Percentiles rank a stretch among this genome's conserved stretches.
Evolutionary conservation across 139 green algal species (phyloP).

Genomic region (Tetraselmis striata): DNA sequence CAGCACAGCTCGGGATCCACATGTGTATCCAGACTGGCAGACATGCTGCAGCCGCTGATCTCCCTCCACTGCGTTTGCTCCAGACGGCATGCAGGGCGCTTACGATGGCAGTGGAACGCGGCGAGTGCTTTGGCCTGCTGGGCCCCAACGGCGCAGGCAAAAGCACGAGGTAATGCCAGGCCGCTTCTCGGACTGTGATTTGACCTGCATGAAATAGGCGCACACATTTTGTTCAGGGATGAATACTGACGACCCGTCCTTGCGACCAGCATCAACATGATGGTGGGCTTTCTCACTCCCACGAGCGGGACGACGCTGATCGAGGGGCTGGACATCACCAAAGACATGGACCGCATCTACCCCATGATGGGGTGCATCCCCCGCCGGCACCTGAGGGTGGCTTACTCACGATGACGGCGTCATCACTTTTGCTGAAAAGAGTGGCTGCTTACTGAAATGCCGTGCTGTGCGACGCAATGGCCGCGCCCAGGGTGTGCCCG

Average conservation of each 20-base stretch:
- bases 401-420: too few species aligned
- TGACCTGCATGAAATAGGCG: background rate
- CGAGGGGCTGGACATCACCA: constrained; percentile 42
- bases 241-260: background rate
- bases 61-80: background rate
- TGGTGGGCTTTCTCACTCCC: constrained; percentile 54
- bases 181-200: background rate
- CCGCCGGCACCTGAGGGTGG: too few species aligned
- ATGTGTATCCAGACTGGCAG: background rate
- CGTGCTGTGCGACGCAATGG: too few species aligned
- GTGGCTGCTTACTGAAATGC: too few species aligned
- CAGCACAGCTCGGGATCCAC: background rate
- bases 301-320: constrained; percentile 42
- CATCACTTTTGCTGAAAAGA: too few species aligned
- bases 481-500: constrained; percentile 38
- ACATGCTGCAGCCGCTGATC: background rate
- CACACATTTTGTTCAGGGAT: background rate
- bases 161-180: background rate
- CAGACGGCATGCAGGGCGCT: constrained; percentile 17
- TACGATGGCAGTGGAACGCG: constrained; percentile 36
- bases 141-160: constrained; percentile 89
- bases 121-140: constrained; percentile 72
- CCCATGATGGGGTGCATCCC: constrained; percentile 20
- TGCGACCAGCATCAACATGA: constrained; percentile 19
- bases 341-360: constrained; percentile 48